phyloP scores from a whole-genome alignment of 345 rosid species.

The Trapa bicornis region DNA sequence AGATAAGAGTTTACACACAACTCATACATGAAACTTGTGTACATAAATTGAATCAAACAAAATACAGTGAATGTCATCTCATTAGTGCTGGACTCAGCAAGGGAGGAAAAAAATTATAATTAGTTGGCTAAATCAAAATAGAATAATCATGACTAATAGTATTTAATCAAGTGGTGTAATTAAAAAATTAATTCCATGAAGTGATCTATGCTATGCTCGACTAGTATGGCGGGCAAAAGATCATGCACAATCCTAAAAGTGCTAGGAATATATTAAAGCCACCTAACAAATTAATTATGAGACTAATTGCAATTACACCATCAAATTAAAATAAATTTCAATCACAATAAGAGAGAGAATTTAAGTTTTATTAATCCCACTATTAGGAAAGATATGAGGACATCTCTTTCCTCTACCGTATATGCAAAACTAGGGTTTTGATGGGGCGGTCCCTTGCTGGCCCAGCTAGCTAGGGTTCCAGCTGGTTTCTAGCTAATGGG shows the following conservation, averaged over 20 bases:
- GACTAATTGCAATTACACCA: background rate
- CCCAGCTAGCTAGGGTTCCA: conserved; percentile 8
- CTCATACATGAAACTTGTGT: too few species aligned
- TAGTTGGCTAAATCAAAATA: too few species aligned
- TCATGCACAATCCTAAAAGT: conserved; percentile 10
- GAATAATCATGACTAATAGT: too few species aligned
- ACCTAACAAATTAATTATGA: background rate
- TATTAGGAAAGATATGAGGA: background rate
- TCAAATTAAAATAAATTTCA: too few species aligned
- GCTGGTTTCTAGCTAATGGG: background rate
- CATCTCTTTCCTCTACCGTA: background rate
- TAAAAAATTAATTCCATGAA: background rate
- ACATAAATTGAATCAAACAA: too few species aligned
- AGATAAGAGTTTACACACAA: too few species aligned
- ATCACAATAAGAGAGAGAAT: background rate
- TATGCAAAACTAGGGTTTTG: conserved; percentile 11
- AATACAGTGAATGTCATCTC: too few species aligned
- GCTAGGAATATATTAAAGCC: conserved; percentile 3
- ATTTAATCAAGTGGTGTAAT: too few species aligned
- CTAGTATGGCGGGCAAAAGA: conserved; percentile 10
- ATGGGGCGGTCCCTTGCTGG: background rate
- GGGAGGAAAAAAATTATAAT: too few species aligned
- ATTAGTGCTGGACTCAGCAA: too few species aligned
- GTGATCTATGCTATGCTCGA: background rate
- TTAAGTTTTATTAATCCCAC: too few species aligned